Evolutionary conservation across 1,284 basidiomycete species (phyloP), one percentile per base, ranked within the genome.

Genomic region (Boletellus deceptivus): DNA sequence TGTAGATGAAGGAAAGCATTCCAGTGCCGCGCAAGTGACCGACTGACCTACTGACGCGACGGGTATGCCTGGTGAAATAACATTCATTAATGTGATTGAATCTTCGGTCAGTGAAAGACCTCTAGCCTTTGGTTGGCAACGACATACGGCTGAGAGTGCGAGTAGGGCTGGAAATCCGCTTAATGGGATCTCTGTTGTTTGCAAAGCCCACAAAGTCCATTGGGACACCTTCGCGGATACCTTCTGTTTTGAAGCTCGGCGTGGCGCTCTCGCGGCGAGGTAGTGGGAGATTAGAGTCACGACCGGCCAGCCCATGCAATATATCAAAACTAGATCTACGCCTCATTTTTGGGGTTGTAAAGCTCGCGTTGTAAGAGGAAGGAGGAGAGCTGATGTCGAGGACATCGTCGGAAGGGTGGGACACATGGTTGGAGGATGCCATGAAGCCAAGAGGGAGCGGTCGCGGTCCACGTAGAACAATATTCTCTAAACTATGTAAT

Each of bases 141-240:
- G 55, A 83, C 88, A 65, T 75, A 90, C 89, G 84, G 72, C 86
- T 89, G 35, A 89, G 72, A 46, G 86, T 86, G 46, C 88, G 75
- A 13, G 84, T 89, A 43, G 89, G 88, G 63, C 89, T 91, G 3
- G 79, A 73, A 33, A 73, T 68, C 37, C 88, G 80, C 63, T 81
- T 83, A 57, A 72, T 65, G 18, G 65, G 56, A 5, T 75, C 61
- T 37, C 75, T 71, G 48, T 65, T 75, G 16, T 68, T 61, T 14
- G 74, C 60, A 20, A 70, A 63, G 16, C 64, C 63, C 8, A 69
- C 70, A 59, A 84, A 83, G 37, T 70, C 72, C 62, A 80, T 72
- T 6, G 88, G 87, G 3, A 91, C 77, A 39, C 88, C 89, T 65
- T 91, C 88, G 48, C 74, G 75, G 43, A 88, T 86, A 11, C 79